Conservation (phyloP, 441 rosid species). For the Gossypium trilobum region DNA sequence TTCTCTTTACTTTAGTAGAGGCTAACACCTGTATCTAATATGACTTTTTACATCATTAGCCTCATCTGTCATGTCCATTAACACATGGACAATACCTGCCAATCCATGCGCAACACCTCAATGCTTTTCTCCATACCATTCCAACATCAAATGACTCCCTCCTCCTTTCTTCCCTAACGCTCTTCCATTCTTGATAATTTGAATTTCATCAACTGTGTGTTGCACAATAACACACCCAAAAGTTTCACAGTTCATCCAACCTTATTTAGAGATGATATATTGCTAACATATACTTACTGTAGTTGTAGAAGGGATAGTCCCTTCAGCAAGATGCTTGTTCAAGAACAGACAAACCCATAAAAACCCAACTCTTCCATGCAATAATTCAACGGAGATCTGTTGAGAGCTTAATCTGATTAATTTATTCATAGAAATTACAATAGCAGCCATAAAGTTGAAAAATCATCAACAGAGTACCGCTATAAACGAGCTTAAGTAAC, state of each 20-base stretch:
- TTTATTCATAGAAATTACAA: not conserved
- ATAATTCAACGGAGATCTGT: constrained; percentile 37
- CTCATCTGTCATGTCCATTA: constrained; percentile 54
- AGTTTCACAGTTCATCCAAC: not conserved
- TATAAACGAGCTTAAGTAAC: constrained; percentile 33
- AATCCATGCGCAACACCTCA: constrained; percentile 69
- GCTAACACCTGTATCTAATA: no score
- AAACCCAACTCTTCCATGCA: constrained; percentile 45
- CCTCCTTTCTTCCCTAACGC: constrained; percentile 30
- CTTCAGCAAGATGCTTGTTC: constrained; percentile 39
- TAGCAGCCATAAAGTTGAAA: not conserved
- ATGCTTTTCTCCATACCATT: constrained; percentile 47
- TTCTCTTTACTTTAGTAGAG: no score
- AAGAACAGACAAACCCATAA: constrained; percentile 52
- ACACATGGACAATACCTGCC: constrained; percentile 50
- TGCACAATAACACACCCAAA: constrained; percentile 14
- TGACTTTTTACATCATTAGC: constrained; percentile 43
- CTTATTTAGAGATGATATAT: not conserved
- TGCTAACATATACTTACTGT: constrained; percentile 26
- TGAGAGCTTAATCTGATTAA: constrained; percentile 36
- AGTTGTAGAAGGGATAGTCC: constrained; percentile 30
- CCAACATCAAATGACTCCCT: constrained; percentile 45
- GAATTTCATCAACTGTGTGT: constrained; percentile 32
- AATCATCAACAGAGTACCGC: constrained; percentile 21
- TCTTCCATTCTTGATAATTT: constrained; percentile 30